Conservation (phyloP, 2,329 filamentous ascomycete species). For the Monilinia polystroma region DNA sequence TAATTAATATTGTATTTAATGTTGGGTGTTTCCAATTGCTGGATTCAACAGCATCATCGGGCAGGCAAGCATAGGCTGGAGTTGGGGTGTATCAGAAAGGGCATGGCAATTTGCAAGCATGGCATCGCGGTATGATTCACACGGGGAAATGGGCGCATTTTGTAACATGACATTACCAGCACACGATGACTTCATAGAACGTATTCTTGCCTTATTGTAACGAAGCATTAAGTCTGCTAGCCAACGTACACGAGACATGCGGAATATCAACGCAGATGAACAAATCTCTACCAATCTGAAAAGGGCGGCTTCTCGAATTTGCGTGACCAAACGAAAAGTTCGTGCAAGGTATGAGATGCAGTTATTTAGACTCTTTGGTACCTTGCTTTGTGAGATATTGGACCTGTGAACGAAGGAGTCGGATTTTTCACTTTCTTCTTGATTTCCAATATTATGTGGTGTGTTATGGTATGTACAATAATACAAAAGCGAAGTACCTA, state of each 20-base stretch:
- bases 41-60: not conserved
- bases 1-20: not conserved
- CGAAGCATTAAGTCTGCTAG: not conserved
- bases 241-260: not conserved
- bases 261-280: not conserved
- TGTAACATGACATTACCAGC: not conserved
- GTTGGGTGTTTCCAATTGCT: not conserved
- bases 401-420: not conserved
- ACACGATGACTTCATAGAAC: not conserved
- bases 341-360: not conserved
- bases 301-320: not conserved
- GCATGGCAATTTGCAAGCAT: not conserved
- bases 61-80: not conserved
- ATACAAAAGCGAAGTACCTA: constrained; percentile 3
- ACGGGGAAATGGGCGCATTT: not conserved
- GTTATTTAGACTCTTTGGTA: not conserved
- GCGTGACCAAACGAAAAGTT: not conserved
- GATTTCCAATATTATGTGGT: not conserved
- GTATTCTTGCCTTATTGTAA: not conserved
- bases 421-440: not conserved
- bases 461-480: constrained; percentile 3
- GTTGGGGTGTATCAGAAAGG: constrained; percentile 9
- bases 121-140: not conserved
- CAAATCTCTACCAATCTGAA: not conserved
- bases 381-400: not conserved